Evolutionary conservation across 805 yeast species (phyloP).

Genomic region (Sungouiozyma intestinalis): DNA sequence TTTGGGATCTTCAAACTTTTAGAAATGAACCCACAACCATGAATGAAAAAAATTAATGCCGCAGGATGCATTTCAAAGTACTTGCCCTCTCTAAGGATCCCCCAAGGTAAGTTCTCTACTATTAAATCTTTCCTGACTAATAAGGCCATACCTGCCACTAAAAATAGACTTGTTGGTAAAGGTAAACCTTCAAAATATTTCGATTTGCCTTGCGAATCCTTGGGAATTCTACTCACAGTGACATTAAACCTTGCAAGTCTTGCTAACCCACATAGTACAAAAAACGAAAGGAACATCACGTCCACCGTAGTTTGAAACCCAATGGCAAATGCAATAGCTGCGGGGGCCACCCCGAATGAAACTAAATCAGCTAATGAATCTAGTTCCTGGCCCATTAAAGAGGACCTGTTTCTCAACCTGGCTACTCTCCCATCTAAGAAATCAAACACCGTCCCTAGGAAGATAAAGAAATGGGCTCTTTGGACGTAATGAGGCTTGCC

Average conservation of each 20-base stretch:
- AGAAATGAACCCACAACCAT: slow-evolving; percentile 86
- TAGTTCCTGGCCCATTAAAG: slow-evolving; percentile 93
- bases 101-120: slow-evolving; percentile 52
- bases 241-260: slow-evolving; percentile 93
- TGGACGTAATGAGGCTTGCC: slow-evolving; percentile 60
- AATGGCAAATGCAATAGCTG: slow-evolving; percentile 79
- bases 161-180: slow-evolving; percentile 73
- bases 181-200: slow-evolving; percentile 95
- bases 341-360: slow-evolving; percentile 94
- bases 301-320: slow-evolving; percentile 84
- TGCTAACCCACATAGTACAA: slow-evolving; percentile 87
- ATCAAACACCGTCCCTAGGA: slow-evolving; percentile 86
- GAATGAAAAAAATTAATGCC: slow-evolving; percentile 51
- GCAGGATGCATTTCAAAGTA: slow-evolving; percentile 67
- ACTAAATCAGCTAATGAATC: slow-evolving; percentile 93
- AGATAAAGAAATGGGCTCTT: slow-evolving; percentile 80
- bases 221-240: slow-evolving; percentile 85
- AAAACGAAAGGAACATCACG: slow-evolving; percentile 61
- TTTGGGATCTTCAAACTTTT: slow-evolving; percentile 89
- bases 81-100: slow-evolving; percentile 44
- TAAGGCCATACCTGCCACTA: slow-evolving; percentile 64
- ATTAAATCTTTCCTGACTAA: slow-evolving; percentile 45
- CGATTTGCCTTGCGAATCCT: slow-evolving; percentile 77
- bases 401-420: slow-evolving; percentile 80
- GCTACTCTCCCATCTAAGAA: slow-evolving; percentile 97